Evolutionary conservation across 2,329 filamentous ascomycete genomes (phyloP).

Genomic region (Lecanicillium sp.): DNA sequence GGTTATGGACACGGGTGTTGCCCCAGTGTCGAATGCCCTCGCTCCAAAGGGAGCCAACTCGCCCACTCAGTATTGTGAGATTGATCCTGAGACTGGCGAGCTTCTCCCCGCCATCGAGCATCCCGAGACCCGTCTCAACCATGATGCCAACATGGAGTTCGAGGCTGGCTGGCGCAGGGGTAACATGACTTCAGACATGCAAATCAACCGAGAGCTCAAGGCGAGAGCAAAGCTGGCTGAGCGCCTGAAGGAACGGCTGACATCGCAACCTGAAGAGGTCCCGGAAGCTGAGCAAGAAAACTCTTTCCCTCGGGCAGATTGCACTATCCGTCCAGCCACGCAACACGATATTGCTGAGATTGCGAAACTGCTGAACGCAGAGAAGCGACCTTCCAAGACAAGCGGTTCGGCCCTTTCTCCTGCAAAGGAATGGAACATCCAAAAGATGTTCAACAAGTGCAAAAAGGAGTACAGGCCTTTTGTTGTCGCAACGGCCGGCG

Average conservation of each 20-base stretch:
- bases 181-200: constrained; percentile 23
- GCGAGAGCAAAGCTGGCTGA: constrained; percentile 18
- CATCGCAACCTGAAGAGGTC: not conserved
- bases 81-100: constrained; percentile 7
- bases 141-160: not conserved
- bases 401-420: constrained; percentile 12
- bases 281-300: constrained; percentile 15
- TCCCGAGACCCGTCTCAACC: not conserved
- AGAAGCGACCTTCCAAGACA: constrained; percentile 22
- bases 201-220: constrained; percentile 22
- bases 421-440: constrained; percentile 31
- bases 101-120: constrained; percentile 4
- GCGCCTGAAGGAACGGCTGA: constrained; percentile 1
- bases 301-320: constrained; percentile 25
- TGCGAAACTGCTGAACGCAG: constrained; percentile 39
- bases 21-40: not conserved
- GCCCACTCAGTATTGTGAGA: not conserved
- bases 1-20: not conserved
- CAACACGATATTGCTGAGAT: constrained; percentile 34
- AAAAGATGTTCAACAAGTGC: constrained; percentile 27
- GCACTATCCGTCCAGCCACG: constrained; percentile 37
- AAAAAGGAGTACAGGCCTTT: constrained; percentile 35
- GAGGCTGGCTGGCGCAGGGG: constrained; percentile 23
- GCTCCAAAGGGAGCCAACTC: not conserved
- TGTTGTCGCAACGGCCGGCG: constrained; percentile 36